Base-by-base conservation (phyloP, 495 filamentous ascomycete species). In the Podospora fimiseda region DNA sequence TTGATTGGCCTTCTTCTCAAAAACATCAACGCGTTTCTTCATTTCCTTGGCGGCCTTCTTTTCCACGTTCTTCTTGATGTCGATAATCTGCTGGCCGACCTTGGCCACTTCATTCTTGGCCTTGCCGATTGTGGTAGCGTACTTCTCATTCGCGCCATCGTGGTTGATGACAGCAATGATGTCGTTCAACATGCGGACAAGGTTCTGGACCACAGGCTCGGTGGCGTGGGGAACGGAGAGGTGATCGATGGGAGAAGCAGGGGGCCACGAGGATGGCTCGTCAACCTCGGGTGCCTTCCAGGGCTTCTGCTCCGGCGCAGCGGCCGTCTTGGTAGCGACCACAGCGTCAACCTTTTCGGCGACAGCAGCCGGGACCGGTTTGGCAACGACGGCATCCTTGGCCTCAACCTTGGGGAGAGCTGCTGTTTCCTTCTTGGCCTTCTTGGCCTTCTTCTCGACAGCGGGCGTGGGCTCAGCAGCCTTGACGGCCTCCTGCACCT, bases 161-260 rank as follows among this genome's bases (percentile, higher is more conserved):
- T 86, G 83, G 67, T 96, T 95, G 51, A 96, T 82, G 24, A 92
- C 87, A 1, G 87, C 82, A 65, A 98, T 95, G 65, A 98, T 86
- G 68, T 92, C 88, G 70, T 98, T 98, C 57, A 97, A 77, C 63
- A 93, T 90, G 72, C 88, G 92, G 50, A 93, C 87, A n/a, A 98
- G 74, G 63, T 96, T 88, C 69, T 95, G 89, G 3, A 96, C 88
- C 19, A 95, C 74, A 3, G 88, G 84, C 60, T 97, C 93, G 52
- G 85, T 80, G 51, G 87, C 88, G 58, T 84, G 79, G 48, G 77
- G 73, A 36, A 91, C 76, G 44, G 82, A 78, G 24, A 95, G 65
- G 23, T 87, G 80, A 60, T 92, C 88, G 53, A 97, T 87, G 14
- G 78, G 80, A 40, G 77, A 69, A 1, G 84, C 73, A 20, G 86